These are phyloP conservation scores for Coelastrella sp. DNA, from an alignment of 139 green algal species.

Conservation along the genomic window DNA sequence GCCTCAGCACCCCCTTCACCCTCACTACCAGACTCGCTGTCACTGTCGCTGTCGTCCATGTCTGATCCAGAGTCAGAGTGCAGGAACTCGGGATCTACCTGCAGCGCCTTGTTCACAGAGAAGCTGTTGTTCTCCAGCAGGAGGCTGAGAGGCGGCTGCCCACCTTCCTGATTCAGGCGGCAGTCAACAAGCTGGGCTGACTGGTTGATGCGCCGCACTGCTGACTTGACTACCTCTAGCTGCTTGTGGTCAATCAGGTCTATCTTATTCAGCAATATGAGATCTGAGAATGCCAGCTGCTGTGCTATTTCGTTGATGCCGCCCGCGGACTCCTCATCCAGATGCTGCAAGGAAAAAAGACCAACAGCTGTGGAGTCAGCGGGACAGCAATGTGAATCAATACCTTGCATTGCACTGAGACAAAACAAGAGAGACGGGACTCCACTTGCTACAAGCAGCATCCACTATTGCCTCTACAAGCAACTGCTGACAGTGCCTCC, in stretches of 20 bases:
- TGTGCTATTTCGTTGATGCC: slow-evolving; percentile 77
- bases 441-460: too few species aligned
- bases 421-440: too few species aligned
- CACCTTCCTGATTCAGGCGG: slow-evolving; percentile 65
- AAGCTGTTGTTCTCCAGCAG: slow-evolving; percentile 84
- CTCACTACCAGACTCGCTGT: background rate
- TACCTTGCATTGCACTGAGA: too few species aligned
- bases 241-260: slow-evolving; percentile 73
- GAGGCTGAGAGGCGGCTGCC: slow-evolving; percentile 51
- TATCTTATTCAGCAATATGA: slow-evolving; percentile 92
- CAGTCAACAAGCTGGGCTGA: slow-evolving; percentile 78
- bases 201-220: slow-evolving; percentile 77
- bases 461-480: too few species aligned
- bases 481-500: too few species aligned
- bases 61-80: slow-evolving; percentile 65
- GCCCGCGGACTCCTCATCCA: slow-evolving; percentile 57
- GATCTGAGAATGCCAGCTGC: slow-evolving; percentile 91
- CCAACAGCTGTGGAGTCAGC: background rate
- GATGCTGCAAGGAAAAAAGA: slow-evolving; percentile 53
- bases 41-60: slow-evolving; percentile 5
- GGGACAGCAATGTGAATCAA: too few species aligned
- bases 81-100: slow-evolving; percentile 83
- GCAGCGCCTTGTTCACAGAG: slow-evolving; percentile 70
- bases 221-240: slow-evolving; percentile 55
- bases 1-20: background rate